Conservation (phyloP, 352 stramenopile species). For the Thalassiosira allenii region DNA sequence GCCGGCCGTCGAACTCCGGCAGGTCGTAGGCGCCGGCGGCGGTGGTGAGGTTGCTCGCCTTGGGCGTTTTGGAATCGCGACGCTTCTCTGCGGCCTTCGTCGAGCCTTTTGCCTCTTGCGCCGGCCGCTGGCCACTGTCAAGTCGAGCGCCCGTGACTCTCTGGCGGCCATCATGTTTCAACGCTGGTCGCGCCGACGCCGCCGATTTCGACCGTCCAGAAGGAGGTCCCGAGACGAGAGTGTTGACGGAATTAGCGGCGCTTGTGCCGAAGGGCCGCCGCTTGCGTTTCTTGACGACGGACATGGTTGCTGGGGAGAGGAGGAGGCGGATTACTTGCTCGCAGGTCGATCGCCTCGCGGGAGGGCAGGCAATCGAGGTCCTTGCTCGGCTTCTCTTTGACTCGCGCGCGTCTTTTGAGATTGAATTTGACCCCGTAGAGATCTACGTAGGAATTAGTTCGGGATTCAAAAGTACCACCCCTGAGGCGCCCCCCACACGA, state of each 20-base stretch:
- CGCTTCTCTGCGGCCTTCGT: constrained; percentile 8
- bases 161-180: not conserved
- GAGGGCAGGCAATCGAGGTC: no score
- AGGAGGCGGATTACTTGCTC: no score
- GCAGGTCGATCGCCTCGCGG: no score
- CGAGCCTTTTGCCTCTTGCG: constrained; percentile 4
- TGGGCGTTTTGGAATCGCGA: constrained; percentile 56
- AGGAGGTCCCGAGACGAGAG: not conserved
- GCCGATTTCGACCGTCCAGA: not conserved
- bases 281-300: constrained; percentile 18
- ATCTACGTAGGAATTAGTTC: not conserved
- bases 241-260: constrained; percentile 11
- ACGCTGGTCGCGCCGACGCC: not conserved
- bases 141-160: not conserved
- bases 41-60: constrained; percentile 44
- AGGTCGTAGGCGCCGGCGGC: constrained; percentile 18
- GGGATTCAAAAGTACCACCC: not conserved
- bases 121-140: not conserved
- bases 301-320: constrained; percentile 5
- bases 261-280: constrained; percentile 35
- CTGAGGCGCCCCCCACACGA: no score
- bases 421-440: not conserved
- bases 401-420: not conserved
- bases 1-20: not conserved
- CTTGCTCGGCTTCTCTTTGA: not conserved